phyloP scores from a whole-genome alignment of 2,329 filamentous ascomycete species.

The Cadophora sp. region DNA sequence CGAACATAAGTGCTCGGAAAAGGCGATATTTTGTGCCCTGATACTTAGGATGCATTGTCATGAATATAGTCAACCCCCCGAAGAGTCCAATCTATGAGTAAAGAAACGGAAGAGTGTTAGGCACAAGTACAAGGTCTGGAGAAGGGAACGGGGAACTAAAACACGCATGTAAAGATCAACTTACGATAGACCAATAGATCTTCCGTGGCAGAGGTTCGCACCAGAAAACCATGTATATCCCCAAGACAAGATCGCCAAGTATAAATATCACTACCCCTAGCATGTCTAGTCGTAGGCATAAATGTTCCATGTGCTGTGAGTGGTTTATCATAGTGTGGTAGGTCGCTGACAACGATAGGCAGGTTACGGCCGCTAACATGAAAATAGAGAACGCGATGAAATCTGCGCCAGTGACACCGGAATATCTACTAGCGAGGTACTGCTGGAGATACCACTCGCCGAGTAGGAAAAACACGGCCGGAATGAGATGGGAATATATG shows the following conservation, averaged over 20 bases:
- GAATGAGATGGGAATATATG: conserved; percentile 54
- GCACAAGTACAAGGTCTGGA: too few relatives aligned
- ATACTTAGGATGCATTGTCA: conserved; percentile 38
- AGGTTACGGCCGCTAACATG: conserved; percentile 46
- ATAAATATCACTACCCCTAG: conserved; percentile 48
- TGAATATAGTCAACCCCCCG: conserved; percentile 44
- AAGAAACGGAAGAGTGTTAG: not conserved
- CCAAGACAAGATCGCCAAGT: conserved; percentile 48
- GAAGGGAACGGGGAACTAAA: too few relatives aligned
- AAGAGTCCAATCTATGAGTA: conserved; percentile 46
- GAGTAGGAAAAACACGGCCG: conserved; percentile 47
- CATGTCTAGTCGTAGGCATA: conserved; percentile 50
- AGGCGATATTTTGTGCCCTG: conserved; percentile 35
- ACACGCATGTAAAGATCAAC: not conserved
- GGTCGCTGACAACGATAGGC: conserved; percentile 47
- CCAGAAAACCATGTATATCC: conserved; percentile 50
- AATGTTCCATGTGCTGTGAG: conserved; percentile 44
- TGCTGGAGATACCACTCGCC: conserved; percentile 42
- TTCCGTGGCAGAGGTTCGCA: conserved; percentile 40
- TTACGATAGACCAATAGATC: not conserved
- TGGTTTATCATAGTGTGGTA: conserved; percentile 52
- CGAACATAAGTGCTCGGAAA: conserved; percentile 33
- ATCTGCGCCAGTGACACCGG: conserved; percentile 45
- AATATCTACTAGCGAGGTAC: conserved; percentile 44
- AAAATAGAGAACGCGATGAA: conserved; percentile 49